These are phyloP conservation scores for Haematococcus sp. DNA, from an alignment of 139 green algal genomes.

Conservation along the genomic window DNA sequence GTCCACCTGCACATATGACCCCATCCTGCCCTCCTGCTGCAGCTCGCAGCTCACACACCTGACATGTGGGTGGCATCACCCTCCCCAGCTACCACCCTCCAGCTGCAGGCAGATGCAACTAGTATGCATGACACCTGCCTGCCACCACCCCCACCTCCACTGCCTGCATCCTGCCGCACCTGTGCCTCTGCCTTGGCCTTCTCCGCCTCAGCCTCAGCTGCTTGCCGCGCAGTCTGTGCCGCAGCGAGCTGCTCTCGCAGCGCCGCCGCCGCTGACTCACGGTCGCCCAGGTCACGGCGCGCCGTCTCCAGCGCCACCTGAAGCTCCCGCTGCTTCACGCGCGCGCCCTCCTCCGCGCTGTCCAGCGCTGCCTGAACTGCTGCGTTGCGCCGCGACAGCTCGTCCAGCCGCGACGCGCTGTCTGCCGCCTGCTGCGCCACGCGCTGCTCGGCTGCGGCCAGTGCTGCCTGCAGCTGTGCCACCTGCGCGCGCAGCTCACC, in stretches of 20 bases:
- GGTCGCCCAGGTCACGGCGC: background rate
- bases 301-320: constrained; percentile 15
- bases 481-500: constrained; percentile 22
- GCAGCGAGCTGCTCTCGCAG: background rate
- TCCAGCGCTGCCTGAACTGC: background rate
- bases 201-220: constrained; percentile 4
- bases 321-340: background rate
- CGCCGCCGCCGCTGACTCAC: background rate
- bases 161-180: background rate
- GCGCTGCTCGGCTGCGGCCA: background rate
- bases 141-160: too few relatives aligned
- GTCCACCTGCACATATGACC: too few relatives aligned
- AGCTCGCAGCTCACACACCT: too few relatives aligned
- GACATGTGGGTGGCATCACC: too few relatives aligned
- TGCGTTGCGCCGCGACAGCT: constrained; percentile 1
- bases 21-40: too few relatives aligned
- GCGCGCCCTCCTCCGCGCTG: background rate
- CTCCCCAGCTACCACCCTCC: too few relatives aligned
- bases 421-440: background rate
- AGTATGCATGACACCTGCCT: too few relatives aligned
- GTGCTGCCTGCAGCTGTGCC: constrained; percentile 26
- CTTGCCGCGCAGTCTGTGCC: background rate
- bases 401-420: background rate
- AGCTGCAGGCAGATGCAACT: too few relatives aligned
- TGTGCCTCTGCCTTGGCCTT: background rate